A percentile compares a stretch with the other conserved stretches of the same genome.
phyloP scores from a whole-genome alignment of 495 filamentous ascomycete species.

The Pyronema omphalodes region DNA sequence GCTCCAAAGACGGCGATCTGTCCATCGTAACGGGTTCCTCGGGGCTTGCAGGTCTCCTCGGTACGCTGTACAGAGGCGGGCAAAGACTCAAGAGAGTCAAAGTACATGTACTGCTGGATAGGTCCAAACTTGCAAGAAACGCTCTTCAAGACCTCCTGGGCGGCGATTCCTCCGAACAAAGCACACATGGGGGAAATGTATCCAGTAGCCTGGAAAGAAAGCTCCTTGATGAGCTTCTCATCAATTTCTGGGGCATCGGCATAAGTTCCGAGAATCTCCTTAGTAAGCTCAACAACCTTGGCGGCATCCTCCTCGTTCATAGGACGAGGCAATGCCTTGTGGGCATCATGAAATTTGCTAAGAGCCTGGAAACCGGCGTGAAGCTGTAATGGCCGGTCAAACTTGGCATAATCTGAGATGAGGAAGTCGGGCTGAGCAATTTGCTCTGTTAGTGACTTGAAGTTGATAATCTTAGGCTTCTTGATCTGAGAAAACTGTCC shows the following conservation, averaged over 20 bases:
- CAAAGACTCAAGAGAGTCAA: conserved; percentile 90
- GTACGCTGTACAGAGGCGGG: conserved; percentile 53
- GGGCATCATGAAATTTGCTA: conserved; percentile 55
- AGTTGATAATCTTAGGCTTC: conserved; percentile 88
- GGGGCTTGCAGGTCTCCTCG: conserved; percentile 72
- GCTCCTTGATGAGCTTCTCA: conserved; percentile 79
- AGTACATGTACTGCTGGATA: conserved; percentile 84
- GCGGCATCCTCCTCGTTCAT: conserved; percentile 69
- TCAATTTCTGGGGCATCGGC: conserved; percentile 61
- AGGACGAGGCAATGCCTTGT: conserved; percentile 53
- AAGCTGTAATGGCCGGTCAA: conserved; percentile 78
- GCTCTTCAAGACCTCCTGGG: conserved; percentile 91
- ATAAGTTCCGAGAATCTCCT: conserved; percentile 39
- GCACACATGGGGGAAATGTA: conserved; percentile 84
- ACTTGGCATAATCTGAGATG: conserved; percentile 92
- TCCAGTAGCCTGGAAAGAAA: conserved; percentile 89
- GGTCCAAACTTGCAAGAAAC: conserved; percentile 96
- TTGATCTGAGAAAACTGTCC: conserved; percentile 91
- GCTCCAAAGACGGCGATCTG: conserved; percentile 93
- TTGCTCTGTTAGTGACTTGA: conserved; percentile 56
- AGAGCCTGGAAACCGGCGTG: conserved; percentile 88
- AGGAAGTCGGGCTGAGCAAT: conserved; percentile 75
- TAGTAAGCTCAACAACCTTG: conserved; percentile 54
- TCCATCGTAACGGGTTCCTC: conserved; percentile 74
- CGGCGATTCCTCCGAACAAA: conserved; percentile 85